Evolutionary conservation across 768 basidiomycete genomes (phyloP).

Genomic region (Collybia sordida): DNA sequence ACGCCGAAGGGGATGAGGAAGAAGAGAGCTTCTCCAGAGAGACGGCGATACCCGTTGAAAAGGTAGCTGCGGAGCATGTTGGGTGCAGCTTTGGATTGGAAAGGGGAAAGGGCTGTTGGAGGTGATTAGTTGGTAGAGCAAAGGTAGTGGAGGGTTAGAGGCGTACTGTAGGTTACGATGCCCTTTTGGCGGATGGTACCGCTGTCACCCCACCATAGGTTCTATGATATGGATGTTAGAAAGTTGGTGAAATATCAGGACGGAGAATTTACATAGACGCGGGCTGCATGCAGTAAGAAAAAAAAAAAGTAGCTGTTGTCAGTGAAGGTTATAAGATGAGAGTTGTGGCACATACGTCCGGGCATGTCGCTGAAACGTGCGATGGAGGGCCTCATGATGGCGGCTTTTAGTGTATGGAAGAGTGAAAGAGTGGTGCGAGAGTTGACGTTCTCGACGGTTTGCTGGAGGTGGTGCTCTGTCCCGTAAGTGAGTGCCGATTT

Average conservation of each 20-base stretch:
- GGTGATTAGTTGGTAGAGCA: not conserved
- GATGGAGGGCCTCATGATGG: constrained; percentile 63
- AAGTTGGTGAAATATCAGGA: not conserved
- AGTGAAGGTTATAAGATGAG: not conserved
- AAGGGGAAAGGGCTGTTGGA: constrained; percentile 74
- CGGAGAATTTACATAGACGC: constrained; percentile 69
- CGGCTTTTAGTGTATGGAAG: constrained; percentile 17
- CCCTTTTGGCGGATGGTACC: constrained; percentile 69
- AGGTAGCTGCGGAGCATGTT: constrained; percentile 72
- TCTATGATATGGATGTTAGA: constrained; percentile 41
- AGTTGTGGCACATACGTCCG: constrained; percentile 62
- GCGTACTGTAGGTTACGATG: constrained; percentile 79
- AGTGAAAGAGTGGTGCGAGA: constrained; percentile 10
- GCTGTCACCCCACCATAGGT: constrained; percentile 88
- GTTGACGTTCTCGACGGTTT: not conserved
- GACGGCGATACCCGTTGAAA: constrained; percentile 83
- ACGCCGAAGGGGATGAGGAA: constrained; percentile 74
- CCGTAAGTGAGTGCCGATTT: too few relatives aligned
- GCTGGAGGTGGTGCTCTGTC: too few relatives aligned
- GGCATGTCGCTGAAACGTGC: constrained; percentile 76
- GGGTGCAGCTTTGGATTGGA: constrained; percentile 71
- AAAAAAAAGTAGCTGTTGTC: not conserved
- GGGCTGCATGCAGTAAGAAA: constrained; percentile 44
- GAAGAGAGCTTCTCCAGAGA: constrained; percentile 74
- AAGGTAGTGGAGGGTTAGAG: not conserved